Conservation (phyloP, 106 monocot genomes). For the Triglochin maritima region DNA sequence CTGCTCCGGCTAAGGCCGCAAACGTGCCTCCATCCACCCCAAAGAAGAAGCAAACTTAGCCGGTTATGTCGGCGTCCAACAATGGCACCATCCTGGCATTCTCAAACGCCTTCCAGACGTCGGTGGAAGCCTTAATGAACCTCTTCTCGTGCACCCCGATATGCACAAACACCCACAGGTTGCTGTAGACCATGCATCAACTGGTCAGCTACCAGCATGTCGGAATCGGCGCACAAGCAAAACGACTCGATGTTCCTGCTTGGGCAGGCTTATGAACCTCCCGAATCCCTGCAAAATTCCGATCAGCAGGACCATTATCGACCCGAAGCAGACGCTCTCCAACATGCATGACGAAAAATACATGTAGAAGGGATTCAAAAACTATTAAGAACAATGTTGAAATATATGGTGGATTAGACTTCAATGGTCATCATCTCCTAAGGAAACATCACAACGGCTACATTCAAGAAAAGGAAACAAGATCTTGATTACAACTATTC, state of each 20-base stretch:
- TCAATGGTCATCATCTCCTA: constrained; percentile 27
- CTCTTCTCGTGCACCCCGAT: constrained; percentile 37
- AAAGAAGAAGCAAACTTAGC: constrained; percentile 20
- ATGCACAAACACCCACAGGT: constrained; percentile 66
- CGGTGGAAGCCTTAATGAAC: constrained; percentile 35
- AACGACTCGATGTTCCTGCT: constrained; percentile 62
- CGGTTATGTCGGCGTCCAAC: constrained; percentile 16
- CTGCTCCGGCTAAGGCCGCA: constrained; percentile 1
- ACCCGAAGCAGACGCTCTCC: constrained; percentile 41
- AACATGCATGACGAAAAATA: constrained; percentile 3
- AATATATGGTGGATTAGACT: constrained; percentile 29
- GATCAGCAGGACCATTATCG: constrained; percentile 22
- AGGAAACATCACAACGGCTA: too few species aligned
- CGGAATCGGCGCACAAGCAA: constrained; percentile 56
- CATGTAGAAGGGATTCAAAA: constrained; percentile 12
- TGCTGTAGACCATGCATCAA: constrained; percentile 30
- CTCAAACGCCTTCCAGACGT: constrained; percentile 32
- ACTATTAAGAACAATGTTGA: neutral
- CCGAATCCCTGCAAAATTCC: constrained; percentile 22
- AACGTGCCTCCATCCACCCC: constrained; percentile 14
- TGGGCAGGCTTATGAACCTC: constrained; percentile 22
- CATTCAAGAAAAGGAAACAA: too few species aligned
- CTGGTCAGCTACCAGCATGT: constrained; percentile 27
- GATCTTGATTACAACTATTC: constrained; percentile 50
- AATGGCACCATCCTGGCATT: constrained; percentile 4